Evolutionary conservation across 768 basidiomycete species (phyloP), one percentile per base, ranked within the genome.

Genomic region (Pulveroboletus sp.): DNA sequence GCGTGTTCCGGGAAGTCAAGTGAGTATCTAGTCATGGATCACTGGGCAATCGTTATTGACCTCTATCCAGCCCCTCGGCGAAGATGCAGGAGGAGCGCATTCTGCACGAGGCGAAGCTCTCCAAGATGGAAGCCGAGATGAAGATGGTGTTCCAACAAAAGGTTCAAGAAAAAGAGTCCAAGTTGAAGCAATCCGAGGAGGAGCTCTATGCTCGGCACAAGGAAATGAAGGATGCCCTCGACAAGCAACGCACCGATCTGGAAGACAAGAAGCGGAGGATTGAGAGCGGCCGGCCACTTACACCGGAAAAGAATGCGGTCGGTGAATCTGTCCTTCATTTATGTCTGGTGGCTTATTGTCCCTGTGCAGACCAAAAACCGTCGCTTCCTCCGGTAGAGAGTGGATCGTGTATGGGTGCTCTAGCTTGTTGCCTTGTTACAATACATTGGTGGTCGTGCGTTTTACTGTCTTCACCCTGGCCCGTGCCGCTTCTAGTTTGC

Each of bases 81-180:
- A 88, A 93, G 71, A 81, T 92, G 74, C 93, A 94, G 57, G 96
- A 99, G 67, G 96, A 99, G 67, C 89, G 96, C 49, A 77, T 91
- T 46, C 71, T 97, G 65, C 95, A 99, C 73, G 95, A 99, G 73
- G 89, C 90, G 59, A 98, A 98, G 71, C 82, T 99, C 47, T 82
- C 91, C 49, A 99, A 99, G 84, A 97, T 97, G 87, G 96, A 99
- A 75, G 89, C 93, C 49, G 96, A 98, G 79, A 99, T 99, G 96
- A 98, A 97, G 83, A 93, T 95, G 91, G 96, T 99, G 61, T 99
- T 99, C 93, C 93, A 94, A 68, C 96, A 98, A 73, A 99, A 99
- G 71, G 96, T 99, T 48, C 92, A 93, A 69, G 96, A 99, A 70
- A 98, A 99, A 78, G 96, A 99, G 69, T 82, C 92, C 57, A 98